Evolutionary conservation across 371 early-diverging fungal genomes (phyloP).

Genomic region (Lichtheimia corymbifera): DNA sequence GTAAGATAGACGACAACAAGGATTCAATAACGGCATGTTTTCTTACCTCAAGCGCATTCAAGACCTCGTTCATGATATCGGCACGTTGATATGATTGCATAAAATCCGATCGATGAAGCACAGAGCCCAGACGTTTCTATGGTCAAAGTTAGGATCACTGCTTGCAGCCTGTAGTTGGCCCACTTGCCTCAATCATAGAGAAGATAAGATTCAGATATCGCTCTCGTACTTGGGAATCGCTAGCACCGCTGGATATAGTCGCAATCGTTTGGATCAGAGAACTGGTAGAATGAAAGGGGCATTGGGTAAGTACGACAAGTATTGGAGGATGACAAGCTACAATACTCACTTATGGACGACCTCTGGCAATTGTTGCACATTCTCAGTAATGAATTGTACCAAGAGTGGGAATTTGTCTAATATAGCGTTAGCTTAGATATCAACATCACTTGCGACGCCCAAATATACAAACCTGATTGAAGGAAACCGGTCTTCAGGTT

Average conservation of each 20-base stretch:
- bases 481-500: slow-evolving; percentile 58
- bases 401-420: slow-evolving; percentile 61
- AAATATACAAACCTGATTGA: slow-evolving; percentile 48
- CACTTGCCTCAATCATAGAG: slow-evolving; percentile 53
- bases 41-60: slow-evolving; percentile 69
- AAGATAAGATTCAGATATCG: slow-evolving; percentile 62
- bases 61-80: slow-evolving; percentile 58
- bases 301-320: too few relatives aligned
- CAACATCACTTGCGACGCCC: too few relatives aligned
- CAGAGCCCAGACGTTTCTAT: slow-evolving; percentile 51
- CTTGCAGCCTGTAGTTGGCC: neutral
- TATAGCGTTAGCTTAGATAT: neutral
- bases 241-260: slow-evolving; percentile 61
- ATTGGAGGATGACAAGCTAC: neutral
- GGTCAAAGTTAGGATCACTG: neutral
- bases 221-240: slow-evolving; percentile 45
- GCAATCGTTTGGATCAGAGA: slow-evolving; percentile 70
- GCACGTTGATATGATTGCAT: slow-evolving; percentile 55
- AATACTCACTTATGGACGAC: slow-evolving; percentile 59
- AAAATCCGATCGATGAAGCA: slow-evolving; percentile 64
- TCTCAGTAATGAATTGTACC: slow-evolving; percentile 60
- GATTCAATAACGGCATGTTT: neutral
- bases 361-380: slow-evolving; percentile 65
- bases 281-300: slow-evolving; percentile 18
- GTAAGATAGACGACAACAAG: neutral